Evolutionary conservation across 2,329 filamentous ascomycete species (phyloP), one percentile per base, ranked within the genome.

Genomic region (Hyphodiscus sp.): DNA sequence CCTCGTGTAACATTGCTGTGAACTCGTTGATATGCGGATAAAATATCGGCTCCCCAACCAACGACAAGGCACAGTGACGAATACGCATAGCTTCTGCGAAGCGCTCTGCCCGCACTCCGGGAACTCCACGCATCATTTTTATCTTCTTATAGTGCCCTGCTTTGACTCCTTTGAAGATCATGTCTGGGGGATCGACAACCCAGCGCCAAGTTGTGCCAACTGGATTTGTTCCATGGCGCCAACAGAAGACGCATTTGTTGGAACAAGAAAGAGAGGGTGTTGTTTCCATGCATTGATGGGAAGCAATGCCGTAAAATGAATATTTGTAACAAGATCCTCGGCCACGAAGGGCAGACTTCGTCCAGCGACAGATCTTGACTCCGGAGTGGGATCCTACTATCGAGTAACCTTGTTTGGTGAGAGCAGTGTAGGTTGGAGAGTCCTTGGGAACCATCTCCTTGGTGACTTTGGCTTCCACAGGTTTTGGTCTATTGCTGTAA

Each of bases 211-310:
- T 95, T 2, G 94, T 97, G 47, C 91, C 91, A 0, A 97, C 94
- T 0, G 92, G 92, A 68, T 97, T 99, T 0, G 94, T 97, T 50
- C 92, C 94, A 68, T 97, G 94, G 7, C 94, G 85, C 94, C 92
- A 99, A 78, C 92, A 99, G 71, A 97, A 99, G 61, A 99, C 90
- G 70, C 94, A 97, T 70, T 99, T 97, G 75, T 97, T 97, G 58
- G 87, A 94, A 77, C 92, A 99, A 10, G 90, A 95, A 3, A 99
- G 81, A 0, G 91, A 96, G 0, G 92, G 92, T 0, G 92, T 97
- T 1, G 92, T 92, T 72, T 99, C 92, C 94, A 99, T 99, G 71
- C 92, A 99, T 57, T 95, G 86, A 67, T 99, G 94, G 0, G 91
- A 96, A 60, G 87, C 83, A 70, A 99, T 99, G 47, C 92, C 92